These are phyloP conservation scores for Brassica nigra DNA, from an alignment of 345 rosid genomes.

Conservation along the genomic window DNA sequence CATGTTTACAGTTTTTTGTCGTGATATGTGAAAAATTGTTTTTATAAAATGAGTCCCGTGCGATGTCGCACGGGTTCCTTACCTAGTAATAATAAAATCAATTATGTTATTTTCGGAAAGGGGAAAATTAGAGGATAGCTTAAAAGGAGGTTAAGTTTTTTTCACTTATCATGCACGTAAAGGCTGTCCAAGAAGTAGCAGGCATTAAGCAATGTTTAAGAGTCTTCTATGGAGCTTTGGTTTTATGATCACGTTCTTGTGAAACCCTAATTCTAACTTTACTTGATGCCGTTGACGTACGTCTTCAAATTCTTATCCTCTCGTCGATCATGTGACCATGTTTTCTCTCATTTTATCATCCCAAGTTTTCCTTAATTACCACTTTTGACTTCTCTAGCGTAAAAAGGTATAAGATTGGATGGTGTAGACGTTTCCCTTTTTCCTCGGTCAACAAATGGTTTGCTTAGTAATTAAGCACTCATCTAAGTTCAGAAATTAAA, in stretches of 20 bases:
- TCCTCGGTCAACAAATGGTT: constrained; percentile 16
- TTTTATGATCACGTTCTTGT: constrained; percentile 38
- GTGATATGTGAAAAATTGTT: no score
- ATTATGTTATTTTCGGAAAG: background rate
- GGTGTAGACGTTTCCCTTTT: constrained; percentile 16
- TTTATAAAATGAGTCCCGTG: no score
- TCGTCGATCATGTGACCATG: constrained; percentile 40
- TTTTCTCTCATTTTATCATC: constrained; percentile 27
- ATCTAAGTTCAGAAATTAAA: background rate
- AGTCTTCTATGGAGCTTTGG: constrained; percentile 36
- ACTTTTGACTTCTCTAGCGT: constrained; percentile 33
- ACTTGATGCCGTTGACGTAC: constrained; percentile 44
- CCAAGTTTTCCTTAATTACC: constrained; percentile 33
- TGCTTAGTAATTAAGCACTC: constrained; percentile 4
- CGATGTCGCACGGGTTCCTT: no score
- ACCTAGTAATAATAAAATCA: background rate
- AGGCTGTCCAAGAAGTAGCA: constrained; percentile 51
- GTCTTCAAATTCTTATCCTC: constrained; percentile 37
- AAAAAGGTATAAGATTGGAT: constrained; percentile 15
- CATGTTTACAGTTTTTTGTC: no score
- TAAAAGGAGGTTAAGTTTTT: constrained; percentile 30
- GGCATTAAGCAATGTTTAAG: constrained; percentile 56
- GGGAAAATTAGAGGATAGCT: constrained; percentile 23
- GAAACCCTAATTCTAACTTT: constrained; percentile 35
- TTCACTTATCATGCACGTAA: constrained; percentile 68